Conservation (phyloP, 139 green algal species). For the Gonium pectorale region DNA sequence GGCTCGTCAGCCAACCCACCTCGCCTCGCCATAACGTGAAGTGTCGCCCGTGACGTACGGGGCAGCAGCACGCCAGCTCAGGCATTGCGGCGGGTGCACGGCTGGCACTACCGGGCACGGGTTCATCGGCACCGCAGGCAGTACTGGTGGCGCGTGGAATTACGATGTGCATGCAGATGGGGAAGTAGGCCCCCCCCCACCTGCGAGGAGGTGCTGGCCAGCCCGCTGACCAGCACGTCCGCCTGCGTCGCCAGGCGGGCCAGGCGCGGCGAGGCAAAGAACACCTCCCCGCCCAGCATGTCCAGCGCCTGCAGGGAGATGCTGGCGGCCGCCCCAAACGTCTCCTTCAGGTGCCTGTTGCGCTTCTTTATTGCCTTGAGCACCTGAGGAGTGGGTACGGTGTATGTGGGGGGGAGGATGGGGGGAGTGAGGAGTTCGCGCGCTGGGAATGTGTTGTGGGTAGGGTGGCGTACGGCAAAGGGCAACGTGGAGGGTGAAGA, state of each 20-base stretch:
- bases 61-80: too few species aligned
- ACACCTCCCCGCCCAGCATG: slow-evolving; percentile 77
- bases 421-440: neutral
- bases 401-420: neutral
- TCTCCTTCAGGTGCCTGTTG: slow-evolving; percentile 76
- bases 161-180: too few species aligned
- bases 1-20: too few species aligned
- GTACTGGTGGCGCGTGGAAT: too few species aligned
- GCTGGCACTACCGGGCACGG: too few species aligned
- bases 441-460: neutral
- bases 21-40: too few species aligned
- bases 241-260: slow-evolving; percentile 74
- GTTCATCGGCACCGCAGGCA: too few species aligned
- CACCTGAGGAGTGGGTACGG: slow-evolving; percentile 3
- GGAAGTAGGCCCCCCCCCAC: too few species aligned
- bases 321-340: slow-evolving; percentile 41
- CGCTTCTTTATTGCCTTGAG: slow-evolving; percentile 87
- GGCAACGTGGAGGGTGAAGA: neutral
- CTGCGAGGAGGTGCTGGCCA: neutral
- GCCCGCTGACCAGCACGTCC: slow-evolving; percentile 66
- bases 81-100: too few species aligned
- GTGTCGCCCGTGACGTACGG: too few species aligned
- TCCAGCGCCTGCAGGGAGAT: slow-evolving; percentile 66
- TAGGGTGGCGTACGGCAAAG: too few species aligned
- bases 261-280: slow-evolving; percentile 83